phyloP scores from a whole-genome alignment of 1,139 yeast species.

The Pneumocystis canis region DNA sequence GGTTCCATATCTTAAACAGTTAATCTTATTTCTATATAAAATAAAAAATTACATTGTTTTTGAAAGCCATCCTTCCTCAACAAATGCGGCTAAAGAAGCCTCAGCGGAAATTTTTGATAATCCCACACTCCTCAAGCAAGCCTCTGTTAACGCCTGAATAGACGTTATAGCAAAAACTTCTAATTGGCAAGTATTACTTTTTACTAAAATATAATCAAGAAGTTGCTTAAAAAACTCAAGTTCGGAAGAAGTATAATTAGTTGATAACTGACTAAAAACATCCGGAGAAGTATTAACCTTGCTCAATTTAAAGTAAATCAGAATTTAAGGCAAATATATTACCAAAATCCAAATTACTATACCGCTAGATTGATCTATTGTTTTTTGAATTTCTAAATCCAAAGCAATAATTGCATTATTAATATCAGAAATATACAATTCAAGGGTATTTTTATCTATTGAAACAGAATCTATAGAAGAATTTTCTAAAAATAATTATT shows the following conservation, averaged over 20 bases:
- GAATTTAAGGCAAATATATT: neutral
- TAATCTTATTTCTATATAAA: neutral
- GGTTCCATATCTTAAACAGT: neutral
- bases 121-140: neutral
- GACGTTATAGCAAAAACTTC: slow-evolving; percentile 2
- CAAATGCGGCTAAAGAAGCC: neutral
- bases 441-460: neutral
- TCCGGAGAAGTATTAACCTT: neutral
- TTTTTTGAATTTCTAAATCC: slow-evolving; percentile 2
- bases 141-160: neutral
- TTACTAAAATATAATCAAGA: slow-evolving; percentile 1
- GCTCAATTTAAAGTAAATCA: neutral
- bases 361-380: neutral
- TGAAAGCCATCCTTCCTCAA: slow-evolving; percentile 2
- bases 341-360: neutral
- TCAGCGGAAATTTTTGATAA: neutral
- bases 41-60: neutral
- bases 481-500: neutral
- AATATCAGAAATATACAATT: neutral
- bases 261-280: neutral
- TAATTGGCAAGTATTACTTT: neutral
- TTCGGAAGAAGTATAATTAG: neutral
- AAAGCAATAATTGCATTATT: neutral
- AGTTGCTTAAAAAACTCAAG: neutral
- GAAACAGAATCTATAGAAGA: neutral